These are phyloP conservation scores for Phytophthora rubi DNA, from an alignment of 352 stramenopile species.

Conservation along the genomic window DNA sequence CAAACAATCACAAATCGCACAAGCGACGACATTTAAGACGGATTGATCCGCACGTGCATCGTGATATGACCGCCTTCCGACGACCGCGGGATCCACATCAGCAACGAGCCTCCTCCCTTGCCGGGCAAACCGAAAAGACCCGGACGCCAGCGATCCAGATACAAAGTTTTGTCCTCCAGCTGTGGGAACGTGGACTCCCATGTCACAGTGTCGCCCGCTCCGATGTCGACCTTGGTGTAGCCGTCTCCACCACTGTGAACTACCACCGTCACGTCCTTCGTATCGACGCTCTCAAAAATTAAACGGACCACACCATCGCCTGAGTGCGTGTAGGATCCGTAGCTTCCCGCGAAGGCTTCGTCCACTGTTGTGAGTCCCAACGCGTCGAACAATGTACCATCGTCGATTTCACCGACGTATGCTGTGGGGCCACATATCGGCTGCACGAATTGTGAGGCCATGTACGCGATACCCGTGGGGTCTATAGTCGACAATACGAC, in stretches of 20 bases:
- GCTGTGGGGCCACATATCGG: slow-evolving; percentile 53
- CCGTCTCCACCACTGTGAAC: slow-evolving; percentile 33
- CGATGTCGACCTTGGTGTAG: slow-evolving; percentile 29
- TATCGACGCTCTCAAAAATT: slow-evolving; percentile 43
- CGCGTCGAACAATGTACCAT: slow-evolving; percentile 44
- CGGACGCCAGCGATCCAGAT: slow-evolving; percentile 49
- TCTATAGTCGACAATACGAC: slow-evolving; percentile 41
- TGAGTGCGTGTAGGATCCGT: slow-evolving; percentile 33
- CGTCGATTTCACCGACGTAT: slow-evolving; percentile 51
- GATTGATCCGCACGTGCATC: slow-evolving; percentile 55
- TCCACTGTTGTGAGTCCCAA: slow-evolving; percentile 33
- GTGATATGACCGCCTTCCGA: slow-evolving; percentile 45
- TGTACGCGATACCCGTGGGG: slow-evolving; percentile 47
- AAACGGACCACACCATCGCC: slow-evolving; percentile 37
- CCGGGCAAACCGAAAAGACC: slow-evolving; percentile 28
- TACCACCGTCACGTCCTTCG: slow-evolving; percentile 39
- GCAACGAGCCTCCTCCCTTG: slow-evolving; percentile 29
- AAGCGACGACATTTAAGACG: slow-evolving; percentile 17
- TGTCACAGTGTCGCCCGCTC: slow-evolving; percentile 22
- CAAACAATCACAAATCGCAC: background rate
- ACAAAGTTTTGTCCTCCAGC: slow-evolving; percentile 47
- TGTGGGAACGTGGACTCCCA: slow-evolving; percentile 38
- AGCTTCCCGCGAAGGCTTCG: slow-evolving; percentile 48
- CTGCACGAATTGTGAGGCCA: slow-evolving; percentile 59
- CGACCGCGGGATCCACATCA: slow-evolving; percentile 39